These are phyloP conservation scores for Vitis hybrid DNA, from an alignment of 177 flowering plant genomes.

Conservation along the genomic window DNA sequence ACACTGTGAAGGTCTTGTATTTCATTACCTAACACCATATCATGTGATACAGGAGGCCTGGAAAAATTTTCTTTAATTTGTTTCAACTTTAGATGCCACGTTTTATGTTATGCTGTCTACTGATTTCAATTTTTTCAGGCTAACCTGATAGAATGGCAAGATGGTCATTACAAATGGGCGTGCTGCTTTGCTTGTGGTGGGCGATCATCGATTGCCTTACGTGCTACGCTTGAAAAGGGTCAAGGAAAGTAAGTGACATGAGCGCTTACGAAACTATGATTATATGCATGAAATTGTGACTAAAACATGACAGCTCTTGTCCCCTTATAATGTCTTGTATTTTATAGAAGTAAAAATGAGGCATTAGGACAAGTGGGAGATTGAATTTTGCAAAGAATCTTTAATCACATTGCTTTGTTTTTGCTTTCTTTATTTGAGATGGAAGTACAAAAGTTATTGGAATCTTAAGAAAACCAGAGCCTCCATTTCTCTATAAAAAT, in stretches of 20 bases:
- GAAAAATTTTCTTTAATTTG: no score
- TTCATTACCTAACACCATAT: no score
- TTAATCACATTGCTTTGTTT: conserved; percentile 7
- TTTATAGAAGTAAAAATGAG: conserved; percentile 8
- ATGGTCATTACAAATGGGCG: background rate
- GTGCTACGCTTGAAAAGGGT: background rate
- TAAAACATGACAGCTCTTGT: conserved; percentile 21
- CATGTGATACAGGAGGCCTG: no score
- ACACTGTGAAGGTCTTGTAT: no score
- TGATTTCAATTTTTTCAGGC: no score
- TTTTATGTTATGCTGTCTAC: no score
- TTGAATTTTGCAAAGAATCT: conserved; percentile 8
- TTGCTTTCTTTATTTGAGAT: conserved; percentile 12
- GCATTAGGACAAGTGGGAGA: conserved; percentile 12
- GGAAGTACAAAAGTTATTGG: conserved; percentile 23
- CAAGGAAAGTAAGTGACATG: background rate
- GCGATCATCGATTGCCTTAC: background rate
- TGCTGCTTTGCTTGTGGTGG: background rate
- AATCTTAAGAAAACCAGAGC: conserved; percentile 22
- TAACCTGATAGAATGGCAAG: background rate
- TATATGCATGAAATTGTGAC: conserved; percentile 12
- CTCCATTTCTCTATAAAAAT: conserved; percentile 6
- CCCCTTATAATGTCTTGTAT: conserved; percentile 17
- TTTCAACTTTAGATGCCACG: no score
- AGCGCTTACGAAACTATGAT: conserved; percentile 15